Conservation (phyloP, 805 yeast species). For the Candida chilensis region DNA sequence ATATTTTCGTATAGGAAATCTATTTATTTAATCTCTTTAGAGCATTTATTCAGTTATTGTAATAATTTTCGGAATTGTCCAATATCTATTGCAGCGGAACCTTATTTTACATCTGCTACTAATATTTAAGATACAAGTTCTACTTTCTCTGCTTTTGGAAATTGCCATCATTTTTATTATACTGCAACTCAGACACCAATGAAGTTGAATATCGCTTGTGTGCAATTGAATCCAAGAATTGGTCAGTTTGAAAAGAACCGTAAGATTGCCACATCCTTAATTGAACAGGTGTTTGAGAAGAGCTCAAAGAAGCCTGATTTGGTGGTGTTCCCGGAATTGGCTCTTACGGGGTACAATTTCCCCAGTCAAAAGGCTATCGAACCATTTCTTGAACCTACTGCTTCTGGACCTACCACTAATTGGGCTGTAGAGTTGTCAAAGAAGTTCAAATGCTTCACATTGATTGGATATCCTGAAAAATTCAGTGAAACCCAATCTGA, state of each 20-base stretch:
- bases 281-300: conserved; percentile 18
- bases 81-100: too few relatives aligned
- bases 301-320: conserved; percentile 39
- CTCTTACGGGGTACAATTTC: conserved; percentile 80
- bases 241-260: conserved; percentile 52
- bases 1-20: too few relatives aligned
- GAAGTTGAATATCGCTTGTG: conserved; percentile 49
- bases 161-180: too few relatives aligned
- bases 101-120: too few relatives aligned
- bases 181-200: conserved; percentile 18
- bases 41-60: too few relatives aligned
- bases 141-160: too few relatives aligned
- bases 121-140: too few relatives aligned
- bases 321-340: conserved; percentile 76
- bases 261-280: conserved; percentile 30
- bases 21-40: too few relatives aligned
- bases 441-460: conserved; percentile 49
- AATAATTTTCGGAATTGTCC: too few relatives aligned
- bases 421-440: conserved; percentile 51
- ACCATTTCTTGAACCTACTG: conserved; percentile 47
- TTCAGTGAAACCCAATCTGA: conserved; percentile 4
- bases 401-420: conserved; percentile 36
- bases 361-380: conserved; percentile 29
- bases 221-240: conserved; percentile 60
- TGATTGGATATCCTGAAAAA: conserved; percentile 78